phyloP scores from a whole-genome alignment of 257 asterid genomes.

The Forsythia suspensa region DNA sequence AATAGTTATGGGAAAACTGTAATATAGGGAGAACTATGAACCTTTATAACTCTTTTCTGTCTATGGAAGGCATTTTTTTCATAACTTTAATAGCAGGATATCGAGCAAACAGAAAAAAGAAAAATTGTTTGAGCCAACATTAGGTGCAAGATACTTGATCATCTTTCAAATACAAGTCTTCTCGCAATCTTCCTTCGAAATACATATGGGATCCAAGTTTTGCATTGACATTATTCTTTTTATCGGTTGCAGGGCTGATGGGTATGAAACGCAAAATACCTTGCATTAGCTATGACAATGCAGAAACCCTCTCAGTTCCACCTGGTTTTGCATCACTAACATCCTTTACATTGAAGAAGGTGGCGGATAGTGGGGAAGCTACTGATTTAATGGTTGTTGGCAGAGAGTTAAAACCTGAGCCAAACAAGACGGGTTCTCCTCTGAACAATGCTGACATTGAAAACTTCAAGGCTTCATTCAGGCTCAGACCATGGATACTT shows the following conservation, averaged over 20 bases:
- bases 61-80: conserved; percentile 4
- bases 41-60: not conserved
- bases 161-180: conserved; percentile 12
- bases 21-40: not conserved
- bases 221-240: not conserved
- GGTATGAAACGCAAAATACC: conserved; percentile 32
- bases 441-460: conserved; percentile 32
- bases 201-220: not conserved
- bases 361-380: conserved; percentile 23
- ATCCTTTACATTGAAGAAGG: conserved; percentile 52
- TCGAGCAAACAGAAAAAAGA: not conserved
- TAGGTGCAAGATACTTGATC: not conserved
- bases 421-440: conserved; percentile 21
- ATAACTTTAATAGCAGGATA: not conserved
- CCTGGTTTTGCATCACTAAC: conserved; percentile 81
- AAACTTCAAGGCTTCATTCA: conserved; percentile 39
- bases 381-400: conserved; percentile 23
- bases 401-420: conserved; percentile 20
- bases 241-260: conserved; percentile 34
- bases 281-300: conserved; percentile 12
- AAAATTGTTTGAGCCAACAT: conserved; percentile 18
- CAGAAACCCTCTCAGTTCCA: conserved; percentile 46
- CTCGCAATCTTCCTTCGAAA: conserved; percentile 7
- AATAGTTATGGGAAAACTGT: not conserved
- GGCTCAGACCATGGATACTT: conserved; percentile 53